Percentiles rank a stretch among this genome's conserved stretches.
phyloP scores from a whole-genome alignment of 73 alveolate species.

The Stentor coeruleus region DNA sequence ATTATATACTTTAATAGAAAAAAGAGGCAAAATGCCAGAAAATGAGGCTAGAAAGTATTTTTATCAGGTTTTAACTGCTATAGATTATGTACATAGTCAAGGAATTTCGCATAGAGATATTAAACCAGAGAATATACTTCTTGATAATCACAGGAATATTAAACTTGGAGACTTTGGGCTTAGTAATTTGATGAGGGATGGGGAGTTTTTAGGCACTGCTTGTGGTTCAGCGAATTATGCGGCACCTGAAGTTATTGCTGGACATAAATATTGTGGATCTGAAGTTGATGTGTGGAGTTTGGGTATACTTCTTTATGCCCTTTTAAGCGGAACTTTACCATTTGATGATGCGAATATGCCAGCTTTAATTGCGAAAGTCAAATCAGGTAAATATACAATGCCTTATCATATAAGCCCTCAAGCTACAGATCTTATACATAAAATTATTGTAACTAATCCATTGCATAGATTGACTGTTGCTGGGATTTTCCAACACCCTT shows the following conservation, averaged over 20 bases:
- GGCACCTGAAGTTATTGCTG: constrained; percentile 93
- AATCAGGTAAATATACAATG: constrained; percentile 49
- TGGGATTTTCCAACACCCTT: constrained; percentile 70
- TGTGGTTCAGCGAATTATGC: constrained; percentile 95
- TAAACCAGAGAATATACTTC: constrained; percentile 51
- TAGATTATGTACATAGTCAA: constrained; percentile 38
- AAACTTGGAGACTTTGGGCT: constrained; percentile 69
- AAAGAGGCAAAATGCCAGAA: constrained; percentile 82
- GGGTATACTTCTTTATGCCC: constrained; percentile 93
- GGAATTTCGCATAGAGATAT: constrained; percentile 50
- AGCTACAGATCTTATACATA: constrained; percentile 84
- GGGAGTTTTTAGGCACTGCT: constrained; percentile 74
- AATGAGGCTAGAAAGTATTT: constrained; percentile 64
- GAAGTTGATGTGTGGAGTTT: constrained; percentile 66
- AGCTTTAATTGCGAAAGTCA: constrained; percentile 59
- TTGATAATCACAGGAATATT: constrained; percentile 22
- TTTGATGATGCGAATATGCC: constrained; percentile 88
- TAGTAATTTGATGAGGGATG: constrained; percentile 70
- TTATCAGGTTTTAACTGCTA: constrained; percentile 14
- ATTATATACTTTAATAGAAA: constrained; percentile 79
- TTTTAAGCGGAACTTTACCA: constrained; percentile 92
- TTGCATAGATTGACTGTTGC: constrained; percentile 62
- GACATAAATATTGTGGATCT: constrained; percentile 49
- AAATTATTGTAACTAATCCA: constrained; percentile 91
- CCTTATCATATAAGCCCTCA: constrained; percentile 54